Conservation (phyloP, 2,329 filamentous ascomycete genomes). For the Colletotrichum kahawae region DNA sequence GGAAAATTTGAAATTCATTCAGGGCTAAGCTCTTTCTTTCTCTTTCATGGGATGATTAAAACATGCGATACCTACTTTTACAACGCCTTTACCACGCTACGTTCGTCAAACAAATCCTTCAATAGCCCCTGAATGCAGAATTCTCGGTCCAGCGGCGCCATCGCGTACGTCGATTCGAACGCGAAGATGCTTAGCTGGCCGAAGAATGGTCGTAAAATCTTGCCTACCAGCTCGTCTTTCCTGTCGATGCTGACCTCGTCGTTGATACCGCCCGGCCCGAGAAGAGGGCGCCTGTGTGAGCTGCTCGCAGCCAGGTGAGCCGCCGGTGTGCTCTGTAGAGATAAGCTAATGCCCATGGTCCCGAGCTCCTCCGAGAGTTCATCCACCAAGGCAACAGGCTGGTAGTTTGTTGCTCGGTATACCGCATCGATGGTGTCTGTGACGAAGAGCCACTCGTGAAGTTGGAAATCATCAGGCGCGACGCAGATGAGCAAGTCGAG, state of each 20-base stretch:
- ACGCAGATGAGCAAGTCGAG: conserved; percentile 87
- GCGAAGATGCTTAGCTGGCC: conserved; percentile 89
- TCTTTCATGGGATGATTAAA: not conserved
- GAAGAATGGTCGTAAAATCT: conserved; percentile 86
- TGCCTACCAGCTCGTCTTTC: conserved; percentile 73
- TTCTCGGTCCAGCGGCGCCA: conserved; percentile 72
- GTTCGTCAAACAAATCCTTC: conserved; percentile 81
- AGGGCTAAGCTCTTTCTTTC: not conserved
- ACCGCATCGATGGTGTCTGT: conserved; percentile 97
- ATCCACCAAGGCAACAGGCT: conserved; percentile 79
- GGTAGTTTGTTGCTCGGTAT: conserved; percentile 75
- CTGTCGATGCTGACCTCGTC: conserved; percentile 63
- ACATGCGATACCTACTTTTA: conserved; percentile 32
- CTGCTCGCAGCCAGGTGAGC: conserved; percentile 39
- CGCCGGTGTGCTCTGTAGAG: conserved; percentile 39
- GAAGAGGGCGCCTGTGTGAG: conserved; percentile 50
- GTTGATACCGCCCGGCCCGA: conserved; percentile 57
- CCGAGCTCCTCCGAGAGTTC: conserved; percentile 81
- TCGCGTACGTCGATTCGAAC: conserved; percentile 91
- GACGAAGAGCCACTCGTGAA: conserved; percentile 98
- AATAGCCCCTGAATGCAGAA: conserved; percentile 69
- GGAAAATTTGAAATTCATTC: not conserved
- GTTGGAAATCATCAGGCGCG: conserved; percentile 93
- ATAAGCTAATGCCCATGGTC: conserved; percentile 39
- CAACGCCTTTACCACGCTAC: conserved; percentile 66